phyloP scores from a whole-genome alignment of 306 rosid genomes.

The Argentina anserina region DNA sequence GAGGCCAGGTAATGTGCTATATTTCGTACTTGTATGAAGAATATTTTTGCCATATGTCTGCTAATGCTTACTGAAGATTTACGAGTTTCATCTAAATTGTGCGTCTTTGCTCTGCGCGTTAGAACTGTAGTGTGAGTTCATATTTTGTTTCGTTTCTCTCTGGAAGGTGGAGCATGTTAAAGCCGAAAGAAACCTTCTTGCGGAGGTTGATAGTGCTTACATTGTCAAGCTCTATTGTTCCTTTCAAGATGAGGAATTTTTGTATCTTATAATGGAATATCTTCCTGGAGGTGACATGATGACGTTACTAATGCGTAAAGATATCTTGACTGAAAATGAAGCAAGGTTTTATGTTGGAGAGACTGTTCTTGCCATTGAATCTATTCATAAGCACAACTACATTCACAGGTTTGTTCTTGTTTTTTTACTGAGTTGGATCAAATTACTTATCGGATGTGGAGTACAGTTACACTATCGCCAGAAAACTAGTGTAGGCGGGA shows the following conservation, averaged over 20 bases:
- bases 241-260: constrained; percentile 80
- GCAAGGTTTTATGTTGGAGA: constrained; percentile 83
- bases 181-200: constrained; percentile 89
- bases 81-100: neutral
- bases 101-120: neutral
- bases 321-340: constrained; percentile 69
- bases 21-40: neutral
- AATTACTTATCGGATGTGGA: neutral
- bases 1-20: constrained; percentile 55
- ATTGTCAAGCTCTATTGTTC: constrained; percentile 86
- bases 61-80: constrained; percentile 3
- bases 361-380: constrained; percentile 85
- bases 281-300: constrained; percentile 95
- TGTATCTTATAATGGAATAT: constrained; percentile 90
- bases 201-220: constrained; percentile 84
- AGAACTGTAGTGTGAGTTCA: neutral
- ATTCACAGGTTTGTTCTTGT: constrained; percentile 58
- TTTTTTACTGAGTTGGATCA: neutral
- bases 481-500: neutral
- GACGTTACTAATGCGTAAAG: constrained; percentile 87
- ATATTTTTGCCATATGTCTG: neutral
- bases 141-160: neutral
- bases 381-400: constrained; percentile 83
- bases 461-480: neutral
- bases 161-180: constrained; percentile 86